A percentile compares a stretch with the other conserved stretches of the same genome.
phyloP scores from a whole-genome alignment of 108 stramenopile genomes.

The Conticribra weissflogii region DNA sequence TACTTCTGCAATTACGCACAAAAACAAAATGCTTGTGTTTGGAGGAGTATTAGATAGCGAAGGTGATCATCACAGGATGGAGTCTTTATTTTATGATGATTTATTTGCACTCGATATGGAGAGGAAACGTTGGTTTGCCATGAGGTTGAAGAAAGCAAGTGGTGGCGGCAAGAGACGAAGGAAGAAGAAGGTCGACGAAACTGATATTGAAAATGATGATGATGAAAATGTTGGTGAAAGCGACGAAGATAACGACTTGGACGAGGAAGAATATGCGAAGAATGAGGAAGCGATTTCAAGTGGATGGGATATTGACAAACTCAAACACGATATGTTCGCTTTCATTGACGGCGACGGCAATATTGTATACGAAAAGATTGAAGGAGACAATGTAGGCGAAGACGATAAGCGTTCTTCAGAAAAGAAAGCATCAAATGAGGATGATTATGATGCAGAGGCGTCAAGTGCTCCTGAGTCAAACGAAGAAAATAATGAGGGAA shows the following conservation, averaged over 20 bases:
- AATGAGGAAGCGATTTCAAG: conserved; percentile 44
- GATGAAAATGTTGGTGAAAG: conserved; percentile 45
- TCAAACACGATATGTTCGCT: conserved; percentile 88
- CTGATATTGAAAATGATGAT: conserved; percentile 17
- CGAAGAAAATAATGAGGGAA: conserved; percentile 41
- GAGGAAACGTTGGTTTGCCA: conserved; percentile 85
- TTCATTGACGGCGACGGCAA: conserved; percentile 91
- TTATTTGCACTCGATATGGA: conserved; percentile 84
- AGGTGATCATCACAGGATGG: conserved; percentile 74
- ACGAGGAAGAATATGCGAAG: conserved; percentile 31
- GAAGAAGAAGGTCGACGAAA: conserved; percentile 40
- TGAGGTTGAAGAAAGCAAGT: conserved; percentile 60
- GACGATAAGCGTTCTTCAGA: conserved; percentile 22
- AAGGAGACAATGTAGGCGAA: conserved; percentile 35
- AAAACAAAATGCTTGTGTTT: conserved; percentile 75
- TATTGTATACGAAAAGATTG: conserved; percentile 84
- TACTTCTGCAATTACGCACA: conserved; percentile 62
- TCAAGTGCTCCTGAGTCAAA: too few relatives aligned
- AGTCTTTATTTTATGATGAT: conserved; percentile 88
- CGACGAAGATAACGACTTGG: conserved; percentile 40
- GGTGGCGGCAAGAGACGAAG: conserved; percentile 51
- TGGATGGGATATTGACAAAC: conserved; percentile 84
- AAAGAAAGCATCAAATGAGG: conserved; percentile 21
- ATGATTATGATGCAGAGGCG: conserved; percentile 27
- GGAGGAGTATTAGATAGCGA: conserved; percentile 89